A percentile compares a stretch with the other conserved stretches of the same genome.
phyloP scores from a whole-genome alignment of 345 rosid genomes.

The Gossypium bickii region DNA sequence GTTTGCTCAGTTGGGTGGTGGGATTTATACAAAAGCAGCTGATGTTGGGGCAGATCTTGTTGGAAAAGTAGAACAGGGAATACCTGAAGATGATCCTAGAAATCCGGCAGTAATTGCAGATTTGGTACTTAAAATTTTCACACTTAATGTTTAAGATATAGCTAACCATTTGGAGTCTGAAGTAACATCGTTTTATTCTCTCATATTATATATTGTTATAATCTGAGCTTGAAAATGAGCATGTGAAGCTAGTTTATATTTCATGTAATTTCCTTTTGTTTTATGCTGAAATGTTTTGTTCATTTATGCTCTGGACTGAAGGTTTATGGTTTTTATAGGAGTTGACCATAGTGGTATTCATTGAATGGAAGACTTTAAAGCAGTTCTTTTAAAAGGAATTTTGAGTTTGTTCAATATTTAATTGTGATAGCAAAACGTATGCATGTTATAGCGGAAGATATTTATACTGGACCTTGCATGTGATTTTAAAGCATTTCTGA shows the following conservation, averaged over 20 bases:
- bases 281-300: neutral
- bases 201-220: neutral
- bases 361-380: neutral
- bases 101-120: slow-evolving; percentile 99
- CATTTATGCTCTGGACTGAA: neutral
- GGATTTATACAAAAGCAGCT: slow-evolving; percentile 98
- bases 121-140: slow-evolving; percentile 53
- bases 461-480: neutral
- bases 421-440: neutral
- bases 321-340: neutral
- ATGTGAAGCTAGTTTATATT: neutral
- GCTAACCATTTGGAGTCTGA: neutral
- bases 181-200: neutral
- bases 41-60: slow-evolving; percentile 99
- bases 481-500: neutral
- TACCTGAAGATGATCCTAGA: slow-evolving; percentile 99
- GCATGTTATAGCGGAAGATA: neutral
- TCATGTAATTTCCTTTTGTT: neutral
- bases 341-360: neutral
- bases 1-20: slow-evolving; percentile 99
- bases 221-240: neutral
- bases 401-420: neutral
- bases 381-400: neutral
- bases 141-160: slow-evolving; percentile 5
- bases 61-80: slow-evolving; percentile 99